Evolutionary conservation across 257 asterid species (phyloP), one percentile per base, ranked within the genome.

Genomic region (Solanum lycopersicoides): DNA sequence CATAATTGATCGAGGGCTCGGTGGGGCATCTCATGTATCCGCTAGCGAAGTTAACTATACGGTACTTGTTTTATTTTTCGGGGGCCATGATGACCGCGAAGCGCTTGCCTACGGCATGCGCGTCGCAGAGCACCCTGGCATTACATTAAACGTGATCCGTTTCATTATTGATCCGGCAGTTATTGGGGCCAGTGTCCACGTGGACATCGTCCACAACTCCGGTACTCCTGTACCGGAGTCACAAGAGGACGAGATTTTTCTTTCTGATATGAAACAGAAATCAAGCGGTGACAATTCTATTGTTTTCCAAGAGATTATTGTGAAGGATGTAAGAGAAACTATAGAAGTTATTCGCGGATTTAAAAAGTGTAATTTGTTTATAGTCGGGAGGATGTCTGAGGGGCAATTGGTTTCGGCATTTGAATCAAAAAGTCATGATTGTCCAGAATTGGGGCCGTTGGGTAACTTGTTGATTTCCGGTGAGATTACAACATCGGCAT

Each of bases 1-100:
- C 0, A 74, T 93, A 21, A 83, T 93, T 7, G 96, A 93, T 68
- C 91, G 95, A 7, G 96, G 95, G 4, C 93, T 94, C 0, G 96
- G 96, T 11, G 95, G 95, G 15, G 60, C 90, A 3, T 77, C 94
- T 1, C 95, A 94, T n/a, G 91, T 94, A 12, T 84, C 94, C 12
- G 92, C 94, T 44, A 94, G 96, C 84, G 89, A 92, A 11, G 95
- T 91, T 2, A 82, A 90, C 65, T 92, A 89, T 18, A 68, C 89
- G 4, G 63, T 92, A 80, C 86, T 91, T 0, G 84, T 86, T 7
- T 77, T 93, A 71, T 94, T 93, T 89, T 93, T 94, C 5, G 96
- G 92, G 21, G 96, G 93, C 30, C 84, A 79, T 3, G 84, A 45
- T 45, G 84, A 79, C 25, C 63, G 28, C n/a, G 84, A 77, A 77